phyloP scores from a whole-genome alignment of 306 rosid genomes.

The Cercis canadensis region DNA sequence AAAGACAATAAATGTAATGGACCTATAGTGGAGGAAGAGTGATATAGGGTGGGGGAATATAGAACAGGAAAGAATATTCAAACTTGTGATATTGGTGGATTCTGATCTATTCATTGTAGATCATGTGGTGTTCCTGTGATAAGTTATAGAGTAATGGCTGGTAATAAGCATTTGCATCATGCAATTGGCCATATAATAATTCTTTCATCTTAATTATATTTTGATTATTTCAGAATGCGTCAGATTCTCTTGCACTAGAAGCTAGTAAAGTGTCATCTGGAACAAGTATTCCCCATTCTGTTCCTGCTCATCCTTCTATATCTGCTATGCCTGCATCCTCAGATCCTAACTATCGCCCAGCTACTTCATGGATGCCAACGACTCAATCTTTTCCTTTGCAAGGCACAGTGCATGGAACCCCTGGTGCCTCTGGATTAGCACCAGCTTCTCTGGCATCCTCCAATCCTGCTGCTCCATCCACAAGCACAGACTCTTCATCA shows the following conservation, averaged over 20 bases:
- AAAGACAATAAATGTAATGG: too few relatives aligned
- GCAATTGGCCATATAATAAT: constrained; percentile 11
- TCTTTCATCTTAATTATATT: constrained; percentile 30
- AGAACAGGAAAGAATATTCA: not conserved
- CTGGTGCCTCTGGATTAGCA: constrained; percentile 75
- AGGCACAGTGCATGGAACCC: constrained; percentile 57
- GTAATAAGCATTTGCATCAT: constrained; percentile 15
- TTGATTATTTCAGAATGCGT: constrained; percentile 53
- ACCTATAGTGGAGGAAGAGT: too few relatives aligned
- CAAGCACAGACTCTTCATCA: constrained; percentile 52
- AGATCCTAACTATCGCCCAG: constrained; percentile 55
- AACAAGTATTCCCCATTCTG: constrained; percentile 50
- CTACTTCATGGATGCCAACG: constrained; percentile 61
- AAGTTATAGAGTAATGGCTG: constrained; percentile 20
- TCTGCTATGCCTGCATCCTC: constrained; percentile 46
- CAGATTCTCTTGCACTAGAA: constrained; percentile 50
- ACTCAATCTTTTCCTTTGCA: constrained; percentile 51
- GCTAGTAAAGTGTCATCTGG: constrained; percentile 53
- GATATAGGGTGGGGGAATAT: not conserved
- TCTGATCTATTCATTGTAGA: constrained; percentile 18
- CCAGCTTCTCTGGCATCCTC: constrained; percentile 48
- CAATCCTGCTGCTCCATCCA: constrained; percentile 43
- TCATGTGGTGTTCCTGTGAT: not conserved
- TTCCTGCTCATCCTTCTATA: constrained; percentile 49
- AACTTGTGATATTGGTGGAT: constrained; percentile 21